Conservation (phyloP, 2,329 filamentous ascomycete species). For the Xenoacremonium recifei region DNA sequence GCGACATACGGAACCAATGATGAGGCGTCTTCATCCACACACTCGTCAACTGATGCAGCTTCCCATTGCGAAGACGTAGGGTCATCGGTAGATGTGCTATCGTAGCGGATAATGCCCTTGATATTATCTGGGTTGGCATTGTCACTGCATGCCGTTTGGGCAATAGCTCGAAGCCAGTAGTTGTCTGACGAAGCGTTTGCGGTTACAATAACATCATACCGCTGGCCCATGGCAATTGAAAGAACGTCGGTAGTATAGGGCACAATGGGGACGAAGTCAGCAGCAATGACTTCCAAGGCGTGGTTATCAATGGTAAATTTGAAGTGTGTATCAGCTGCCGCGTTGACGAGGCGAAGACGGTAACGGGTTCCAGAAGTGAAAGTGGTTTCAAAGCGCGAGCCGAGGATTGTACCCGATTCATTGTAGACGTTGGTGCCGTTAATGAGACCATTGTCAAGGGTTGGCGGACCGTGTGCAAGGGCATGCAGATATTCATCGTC, state of each 20-base stretch:
- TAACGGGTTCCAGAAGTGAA: slow-evolving; percentile 43
- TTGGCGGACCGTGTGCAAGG: slow-evolving; percentile 14
- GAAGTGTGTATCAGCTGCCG: slow-evolving; percentile 41
- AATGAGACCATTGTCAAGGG: slow-evolving; percentile 45
- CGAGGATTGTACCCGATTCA: slow-evolving; percentile 13
- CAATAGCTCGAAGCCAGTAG: slow-evolving; percentile 50
- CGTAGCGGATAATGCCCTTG: slow-evolving; percentile 48
- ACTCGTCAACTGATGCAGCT: no score
- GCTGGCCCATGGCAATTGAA: slow-evolving; percentile 46
- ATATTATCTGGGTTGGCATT: slow-evolving; percentile 42
- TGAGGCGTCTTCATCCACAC: no score
- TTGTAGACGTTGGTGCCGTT: slow-evolving; percentile 41
- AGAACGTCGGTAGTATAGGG: slow-evolving; percentile 53
- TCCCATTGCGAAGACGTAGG: no score
- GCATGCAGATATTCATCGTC: slow-evolving; percentile 31
- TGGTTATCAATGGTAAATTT: slow-evolving; percentile 57
- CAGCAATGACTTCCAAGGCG: slow-evolving; percentile 54
- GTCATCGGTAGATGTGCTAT: no score
- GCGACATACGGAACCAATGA: no score
- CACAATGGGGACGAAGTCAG: slow-evolving; percentile 56
- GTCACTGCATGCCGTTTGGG: slow-evolving; percentile 38
- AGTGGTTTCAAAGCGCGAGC: slow-evolving; percentile 33
- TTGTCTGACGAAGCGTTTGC: slow-evolving; percentile 34
- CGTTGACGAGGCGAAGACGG: slow-evolving; percentile 48
- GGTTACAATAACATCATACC: slow-evolving; percentile 46